Evolutionary conservation across 371 early-diverging fungal species (phyloP), one percentile per base, ranked within the genome.

Genomic region (Parasitella parasitica): DNA sequence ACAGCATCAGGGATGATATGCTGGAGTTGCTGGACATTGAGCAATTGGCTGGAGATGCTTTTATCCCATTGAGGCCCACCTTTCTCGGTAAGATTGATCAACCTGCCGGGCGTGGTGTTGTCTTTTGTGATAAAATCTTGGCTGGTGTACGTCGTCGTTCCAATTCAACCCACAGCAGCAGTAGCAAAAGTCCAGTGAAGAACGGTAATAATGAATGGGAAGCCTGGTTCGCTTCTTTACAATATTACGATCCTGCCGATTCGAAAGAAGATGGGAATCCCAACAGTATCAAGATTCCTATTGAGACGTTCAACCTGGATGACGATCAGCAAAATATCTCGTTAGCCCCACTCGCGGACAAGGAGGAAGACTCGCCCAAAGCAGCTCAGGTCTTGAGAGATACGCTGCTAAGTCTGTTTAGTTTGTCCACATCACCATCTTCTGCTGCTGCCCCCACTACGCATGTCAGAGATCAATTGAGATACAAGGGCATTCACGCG

Each of bases 211-310:
- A 50, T 13, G 66, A 66, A 49, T 75, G 76, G 76, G 76, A 75
- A 30, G 50, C 66, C 12, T 75, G 76, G 76, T 71, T 75, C 61
- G 72, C 76, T n/a, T 64, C 72, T 28, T 57, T 75, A 26, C 67
- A 66, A 35, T 71, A 72, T 28, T 62, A 69, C 28, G 70, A 75
- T 20, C 71, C 71, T 18, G 39, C 57, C 3, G n/a, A 28, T 4
- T 35, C 20, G 0, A 49, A 36, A 38, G 56, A 48, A 16, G 36
- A 32, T 13, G 61, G 49, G 8, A 30, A 36, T 8, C 56, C 28
- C 3, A 36, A 28, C 4, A 34, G 26, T 0, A 28, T 51, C 22
- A 35, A 43, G 8, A 68, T 69, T 24, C 69, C 69, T 26, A 52
- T 62, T 6, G 72, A 68, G 26, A 61, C 59, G 6, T 69, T 69